A percentile compares a stretch with the other conserved stretches of the same genome.
These are phyloP conservation scores for Crithidia expoeki DNA, from an alignment of 208 protist genomes.

Conservation along the genomic window DNA sequence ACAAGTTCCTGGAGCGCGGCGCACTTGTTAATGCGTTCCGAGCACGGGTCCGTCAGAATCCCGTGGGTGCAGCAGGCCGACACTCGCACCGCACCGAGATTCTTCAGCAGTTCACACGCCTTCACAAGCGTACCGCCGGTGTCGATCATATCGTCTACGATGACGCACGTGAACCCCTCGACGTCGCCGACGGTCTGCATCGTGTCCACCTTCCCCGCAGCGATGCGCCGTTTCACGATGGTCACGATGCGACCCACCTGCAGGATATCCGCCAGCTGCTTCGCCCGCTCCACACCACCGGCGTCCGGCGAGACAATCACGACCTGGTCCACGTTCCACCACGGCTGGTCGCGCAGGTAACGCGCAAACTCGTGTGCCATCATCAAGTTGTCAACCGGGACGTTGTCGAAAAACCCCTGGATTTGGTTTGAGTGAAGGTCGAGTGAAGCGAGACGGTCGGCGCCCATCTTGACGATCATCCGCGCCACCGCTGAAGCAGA, in stretches of 20 bases:
- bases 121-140: conserved; percentile 94
- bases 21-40: conserved; percentile 88
- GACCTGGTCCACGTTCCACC: conserved; percentile 79
- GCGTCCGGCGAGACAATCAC: conserved; percentile 96
- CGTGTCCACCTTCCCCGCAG: conserved; percentile 78
- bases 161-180: conserved; percentile 89
- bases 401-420: conserved; percentile 96
- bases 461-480: conserved; percentile 91
- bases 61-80: conserved; percentile 95
- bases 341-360: conserved; percentile 66
- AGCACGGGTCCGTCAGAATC: conserved; percentile 89
- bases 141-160: conserved; percentile 98
- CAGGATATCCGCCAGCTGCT: conserved; percentile 90
- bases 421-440: conserved; percentile 96
- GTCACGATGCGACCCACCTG: conserved; percentile 92
- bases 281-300: conserved; percentile 93
- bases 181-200: conserved; percentile 96
- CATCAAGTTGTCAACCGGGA: conserved; percentile 93
- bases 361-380: conserved; percentile 85
- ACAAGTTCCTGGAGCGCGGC: conserved; percentile 87
- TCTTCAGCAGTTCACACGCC: conserved; percentile 91
- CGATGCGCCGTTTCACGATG: conserved; percentile 93
- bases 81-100: conserved; percentile 91
- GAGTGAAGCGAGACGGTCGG: conserved; percentile 91
- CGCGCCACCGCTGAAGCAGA: conserved; percentile 92